phyloP scores from a whole-genome alignment of 495 filamentous ascomycete species.

The Hypoxylon perforatum region DNA sequence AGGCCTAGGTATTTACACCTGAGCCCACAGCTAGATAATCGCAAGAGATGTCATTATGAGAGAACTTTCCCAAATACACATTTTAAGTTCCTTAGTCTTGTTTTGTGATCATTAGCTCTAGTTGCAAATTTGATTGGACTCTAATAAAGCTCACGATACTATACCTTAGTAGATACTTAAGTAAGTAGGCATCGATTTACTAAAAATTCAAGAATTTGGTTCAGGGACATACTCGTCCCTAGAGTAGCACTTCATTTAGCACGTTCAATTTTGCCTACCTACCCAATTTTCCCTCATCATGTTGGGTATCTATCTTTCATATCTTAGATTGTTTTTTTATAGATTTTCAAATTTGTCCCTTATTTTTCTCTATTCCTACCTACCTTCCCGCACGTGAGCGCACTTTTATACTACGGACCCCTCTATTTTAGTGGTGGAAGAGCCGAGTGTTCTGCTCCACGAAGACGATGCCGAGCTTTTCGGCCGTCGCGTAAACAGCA shows the following conservation, averaged over 20 bases:
- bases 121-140: too few relatives aligned
- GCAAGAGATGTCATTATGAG: slow-evolving; percentile 32
- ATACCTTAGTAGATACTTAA: not conserved
- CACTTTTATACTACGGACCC: not conserved
- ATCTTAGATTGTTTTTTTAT: slow-evolving; percentile 15
- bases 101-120: too few relatives aligned
- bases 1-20: slow-evolving; percentile 2
- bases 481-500: slow-evolving; percentile 89
- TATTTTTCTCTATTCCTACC: slow-evolving; percentile 28
- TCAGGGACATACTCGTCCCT: slow-evolving; percentile 2
- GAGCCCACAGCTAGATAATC: slow-evolving; percentile 24
- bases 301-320: slow-evolving; percentile 26
- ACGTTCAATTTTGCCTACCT: slow-evolving; percentile 4
- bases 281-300: not conserved
- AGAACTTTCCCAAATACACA: slow-evolving; percentile 3
- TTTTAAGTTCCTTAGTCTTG: too few relatives aligned
- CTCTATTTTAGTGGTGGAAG: slow-evolving; percentile 82
- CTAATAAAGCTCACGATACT: too few relatives aligned
- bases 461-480: slow-evolving; percentile 91
- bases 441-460: slow-evolving; percentile 88
- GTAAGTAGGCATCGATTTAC: slow-evolving; percentile 11
- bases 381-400: not conserved
- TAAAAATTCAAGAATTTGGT: slow-evolving; percentile 1
- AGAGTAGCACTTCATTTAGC: not conserved
- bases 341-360: not conserved